Evolutionary conservation across 306 rosid species (phyloP).

Genomic region (Trichosanthes cucumerina): DNA sequence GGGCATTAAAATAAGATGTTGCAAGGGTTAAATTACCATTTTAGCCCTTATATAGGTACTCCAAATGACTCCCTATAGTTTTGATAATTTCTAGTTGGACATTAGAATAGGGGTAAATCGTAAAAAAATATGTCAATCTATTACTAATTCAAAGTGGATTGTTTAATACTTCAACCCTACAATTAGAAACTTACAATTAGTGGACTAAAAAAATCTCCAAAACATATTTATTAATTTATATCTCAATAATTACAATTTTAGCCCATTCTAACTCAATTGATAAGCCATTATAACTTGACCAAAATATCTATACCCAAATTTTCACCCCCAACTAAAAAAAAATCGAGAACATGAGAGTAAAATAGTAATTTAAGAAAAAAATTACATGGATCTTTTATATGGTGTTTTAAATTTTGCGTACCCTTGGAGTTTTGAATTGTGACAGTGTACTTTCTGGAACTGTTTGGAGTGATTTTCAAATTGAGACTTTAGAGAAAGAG

Average conservation of each 20-base stretch:
- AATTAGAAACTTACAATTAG: too few relatives aligned
- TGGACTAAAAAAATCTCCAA: too few relatives aligned
- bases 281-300: too few relatives aligned
- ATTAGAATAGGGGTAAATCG: background rate
- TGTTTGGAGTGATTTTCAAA: background rate
- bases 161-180: too few relatives aligned
- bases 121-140: too few relatives aligned
- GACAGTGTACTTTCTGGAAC: background rate
- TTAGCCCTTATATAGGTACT: background rate
- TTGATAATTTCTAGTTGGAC: background rate
- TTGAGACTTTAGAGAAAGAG: background rate
- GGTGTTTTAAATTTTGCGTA: background rate
- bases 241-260: too few relatives aligned
- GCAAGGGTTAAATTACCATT: background rate
- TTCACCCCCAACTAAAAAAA: too few relatives aligned
- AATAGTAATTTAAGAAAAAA: background rate
- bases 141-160: too few relatives aligned
- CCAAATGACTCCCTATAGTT: background rate
- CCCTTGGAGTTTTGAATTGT: background rate
- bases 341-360: background rate
- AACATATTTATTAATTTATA: too few relatives aligned
- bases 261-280: too few relatives aligned
- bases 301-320: too few relatives aligned
- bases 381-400: background rate
- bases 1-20: background rate